Evolutionary conservation across 2,329 filamentous ascomycete genomes (phyloP), one percentile per base, ranked within the genome.

Genomic region (Cylindrodendrum hubeiense): DNA sequence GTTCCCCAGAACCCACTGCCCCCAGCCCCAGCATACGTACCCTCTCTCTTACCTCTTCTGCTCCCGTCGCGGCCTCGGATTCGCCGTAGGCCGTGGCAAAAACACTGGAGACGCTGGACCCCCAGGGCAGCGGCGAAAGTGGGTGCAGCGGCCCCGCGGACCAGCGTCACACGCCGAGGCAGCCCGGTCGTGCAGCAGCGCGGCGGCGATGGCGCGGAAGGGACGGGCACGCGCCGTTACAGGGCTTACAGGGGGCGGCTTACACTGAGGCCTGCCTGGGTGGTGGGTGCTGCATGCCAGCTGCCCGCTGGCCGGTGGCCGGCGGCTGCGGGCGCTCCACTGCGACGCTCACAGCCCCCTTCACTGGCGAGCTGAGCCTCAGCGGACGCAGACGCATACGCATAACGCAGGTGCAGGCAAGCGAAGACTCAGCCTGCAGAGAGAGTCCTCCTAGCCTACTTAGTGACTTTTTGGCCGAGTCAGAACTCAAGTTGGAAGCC

Each of bases 11-110:
- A 53, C 30, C 50, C 58, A 49, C 58, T 28, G 22, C 24, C 30
- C 58, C 41, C 41, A 61, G 58, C 51, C 52, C 50, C 49, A 61
- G 51, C 50, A 8, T 50, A 56, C 60, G 70, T 46, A 60, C 49
- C 67, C 49, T 33, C 9, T 41, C 37, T 63, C 44, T 41, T 59
- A 46, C 30, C 39, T 37, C 19, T 64, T 57, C 60, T 30, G 47
- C 54, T 47, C 47, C 22, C 15, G 37, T 52, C 34, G 24, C 41
- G 30, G 33, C 22, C 15, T 60, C 37, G 61, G 61, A 64, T 64
- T 64, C 61, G 61, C 44, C 43, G 49, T 28, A 39, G 30, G 12
- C 54, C 54, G 50, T 47, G 51, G 34, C 26, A 24, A 26, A 34
- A 51, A 51, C 51, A 56, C 34, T 33, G 44, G 34, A 58, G 28